Base-by-base conservation (phyloP, 257 asterid genomes). In the Phtheirospermum japonicum region DNA sequence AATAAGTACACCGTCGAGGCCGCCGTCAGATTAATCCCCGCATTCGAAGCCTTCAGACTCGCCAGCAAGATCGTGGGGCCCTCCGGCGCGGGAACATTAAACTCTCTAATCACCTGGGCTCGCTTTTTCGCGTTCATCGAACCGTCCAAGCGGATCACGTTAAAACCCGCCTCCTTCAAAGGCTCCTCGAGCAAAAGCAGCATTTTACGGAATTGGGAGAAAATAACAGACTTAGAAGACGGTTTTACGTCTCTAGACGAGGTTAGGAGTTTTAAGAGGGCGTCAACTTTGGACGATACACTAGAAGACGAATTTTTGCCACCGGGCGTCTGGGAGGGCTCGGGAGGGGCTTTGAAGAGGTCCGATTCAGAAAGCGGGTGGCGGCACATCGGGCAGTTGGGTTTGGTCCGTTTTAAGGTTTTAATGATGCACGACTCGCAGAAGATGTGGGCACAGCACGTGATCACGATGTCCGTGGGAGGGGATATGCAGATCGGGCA, bases 61-160 rank as follows among this genome's bases (percentile, higher is more conserved):
- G 97, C 99, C 32, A 92, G 95, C 75, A 92, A 71, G 64, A 92
- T 72, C 9, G 88, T 86, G 13, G 99, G 87, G 31, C 95, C 95
- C 1, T 69, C 76, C 0, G 89, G 89, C 0, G 68, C 79, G 0
- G 84, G 77, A 6, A 70, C 71, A 3, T 79, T 85, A 45, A 92
- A 92, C 39, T 82, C 89, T 62, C 79, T 76, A 4, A 92, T 78
- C 59, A 82, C 80, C 52, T 87, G 76, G 10, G 84, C 83, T 65
- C 95, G 73, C 74, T 49, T 79, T 14, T 65, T 87, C 2, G 94
- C 87, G 51, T 69, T 80, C 90, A 85, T 82, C 4, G 94, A 72
- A 23, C 99, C 97, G 28, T 92, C 99, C 52, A 92, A 69, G 2
- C 94, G 85, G 66, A 80, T 56, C 57, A 83, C 77, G 39, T 71